These are phyloP conservation scores for Penicillium oxalicum DNA, from an alignment of 2,329 filamentous ascomycete genomes.

Conservation along the genomic window DNA sequence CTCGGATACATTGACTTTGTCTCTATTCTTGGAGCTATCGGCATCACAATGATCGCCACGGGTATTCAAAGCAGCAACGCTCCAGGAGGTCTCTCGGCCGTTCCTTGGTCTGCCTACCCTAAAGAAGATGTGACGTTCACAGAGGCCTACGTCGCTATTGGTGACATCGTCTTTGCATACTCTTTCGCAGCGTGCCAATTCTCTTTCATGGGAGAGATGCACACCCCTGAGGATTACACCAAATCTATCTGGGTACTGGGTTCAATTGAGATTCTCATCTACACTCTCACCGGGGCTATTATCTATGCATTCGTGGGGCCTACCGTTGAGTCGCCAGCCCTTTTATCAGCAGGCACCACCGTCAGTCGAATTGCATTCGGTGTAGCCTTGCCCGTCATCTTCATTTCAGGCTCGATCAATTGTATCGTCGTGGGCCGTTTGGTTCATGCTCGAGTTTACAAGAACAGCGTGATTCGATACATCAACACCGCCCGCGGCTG, in stretches of 20 bases:
- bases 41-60: conserved; percentile 33
- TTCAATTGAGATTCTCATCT: conserved; percentile 25
- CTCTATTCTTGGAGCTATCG: conserved; percentile 29
- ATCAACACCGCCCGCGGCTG: conserved; percentile 26
- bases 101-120: conserved; percentile 25
- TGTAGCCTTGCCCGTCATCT: conserved; percentile 20
- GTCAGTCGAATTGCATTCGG: conserved; percentile 26
- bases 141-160: conserved; percentile 30
- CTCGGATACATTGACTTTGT: conserved; percentile 35
- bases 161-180: conserved; percentile 39
- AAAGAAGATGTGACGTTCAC: conserved; percentile 27
- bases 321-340: conserved; percentile 17
- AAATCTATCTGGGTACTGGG: conserved; percentile 35
- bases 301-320: conserved; percentile 8
- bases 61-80: conserved; percentile 23
- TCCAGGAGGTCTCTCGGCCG: conserved; percentile 19
- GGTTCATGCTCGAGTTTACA: conserved; percentile 25
- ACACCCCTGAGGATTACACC: conserved; percentile 24
- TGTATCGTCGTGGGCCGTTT: conserved; percentile 24
- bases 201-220: conserved; percentile 11
- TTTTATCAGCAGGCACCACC: conserved; percentile 20
- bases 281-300: conserved; percentile 21
- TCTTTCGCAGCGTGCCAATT: conserved; percentile 36
- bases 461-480: conserved; percentile 25
- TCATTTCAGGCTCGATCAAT: conserved; percentile 21